Conservation (phyloP, 106 monocot genomes). For the Triglochin maritima region DNA sequence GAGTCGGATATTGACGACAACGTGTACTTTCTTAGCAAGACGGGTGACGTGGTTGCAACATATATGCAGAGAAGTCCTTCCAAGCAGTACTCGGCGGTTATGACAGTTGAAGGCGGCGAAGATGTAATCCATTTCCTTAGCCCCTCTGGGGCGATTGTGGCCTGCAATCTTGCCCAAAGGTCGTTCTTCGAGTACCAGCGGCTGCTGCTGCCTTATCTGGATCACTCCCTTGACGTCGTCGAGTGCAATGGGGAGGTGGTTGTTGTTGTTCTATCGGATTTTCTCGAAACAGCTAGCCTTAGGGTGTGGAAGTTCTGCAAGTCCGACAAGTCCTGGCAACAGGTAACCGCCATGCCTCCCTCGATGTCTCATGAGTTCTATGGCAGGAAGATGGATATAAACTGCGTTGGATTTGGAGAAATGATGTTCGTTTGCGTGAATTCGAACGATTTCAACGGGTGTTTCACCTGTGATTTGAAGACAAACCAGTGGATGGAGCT, state of each 20-base stretch:
- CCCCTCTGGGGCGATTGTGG: slow-evolving; percentile 44
- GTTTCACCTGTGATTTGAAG: slow-evolving; percentile 35
- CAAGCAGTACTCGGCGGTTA: slow-evolving; percentile 71
- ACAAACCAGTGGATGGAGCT: slow-evolving; percentile 53
- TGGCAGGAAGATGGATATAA: slow-evolving; percentile 60
- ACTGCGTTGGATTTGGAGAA: slow-evolving; percentile 58
- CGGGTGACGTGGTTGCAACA: slow-evolving; percentile 71
- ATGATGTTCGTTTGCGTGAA: slow-evolving; percentile 48
- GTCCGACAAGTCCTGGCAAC: slow-evolving; percentile 34
- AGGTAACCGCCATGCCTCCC: slow-evolving; percentile 69
- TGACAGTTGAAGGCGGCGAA: slow-evolving; percentile 36
- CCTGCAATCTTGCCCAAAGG: slow-evolving; percentile 36
- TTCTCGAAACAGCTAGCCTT: slow-evolving; percentile 60
- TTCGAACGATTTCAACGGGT: slow-evolving; percentile 42
- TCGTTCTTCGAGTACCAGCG: slow-evolving; percentile 40
- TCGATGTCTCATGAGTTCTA: slow-evolving; percentile 65
- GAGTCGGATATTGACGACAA: slow-evolving; percentile 25
- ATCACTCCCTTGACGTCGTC: slow-evolving; percentile 66
- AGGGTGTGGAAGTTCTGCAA: slow-evolving; percentile 56
- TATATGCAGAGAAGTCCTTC: slow-evolving; percentile 74
- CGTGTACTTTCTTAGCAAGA: slow-evolving; percentile 75
- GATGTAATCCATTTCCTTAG: slow-evolving; percentile 54
- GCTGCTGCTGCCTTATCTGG: slow-evolving; percentile 46
- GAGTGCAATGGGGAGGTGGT: slow-evolving; percentile 44
- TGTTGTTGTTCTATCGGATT: slow-evolving; percentile 54